Evolutionary conservation across 1,139 yeast species (phyloP), one percentile per base, ranked within the genome.

Genomic region (Yamadazyma sp.): DNA sequence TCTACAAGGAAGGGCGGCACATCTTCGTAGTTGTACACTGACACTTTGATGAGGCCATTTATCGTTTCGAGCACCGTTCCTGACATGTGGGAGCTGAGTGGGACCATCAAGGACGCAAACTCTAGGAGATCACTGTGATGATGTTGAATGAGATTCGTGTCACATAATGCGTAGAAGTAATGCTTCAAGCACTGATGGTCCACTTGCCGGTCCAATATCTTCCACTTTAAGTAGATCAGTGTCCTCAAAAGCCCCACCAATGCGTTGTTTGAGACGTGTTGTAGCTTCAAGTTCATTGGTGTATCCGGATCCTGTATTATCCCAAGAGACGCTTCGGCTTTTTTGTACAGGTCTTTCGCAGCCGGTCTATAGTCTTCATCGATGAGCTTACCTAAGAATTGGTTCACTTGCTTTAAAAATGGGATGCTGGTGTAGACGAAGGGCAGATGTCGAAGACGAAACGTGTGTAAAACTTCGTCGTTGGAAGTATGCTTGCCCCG

Each of bases 141-240:
- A 22, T 43, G 24, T 33, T 39, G 40, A 14, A 46, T 41, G 5
- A 45, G 43, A 41, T 56, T 55, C 25, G 47, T 48, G 43, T 57
- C 62, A 31, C 53, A 46, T 5, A 55, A 32, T 1, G 51, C 38
- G 6, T 40, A 40, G 9, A 52, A 38, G 26, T 51, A 53, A 4
- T 45, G 17, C 25, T 34, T 30, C 24, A 35, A 40, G 5, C 34
- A 12, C 14, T 17, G 37, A 15, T 30, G 33, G n/a, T 6, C 24
- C 8, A 35, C 26, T 5, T 12, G 14, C 11, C 15, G 9, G 10
- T 25, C 25, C 17, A 40, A 25, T 7, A 40, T 18, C n/a, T 20
- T 12, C 24, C 34, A 26, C 17, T 36, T 30, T 9, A 48, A 32
- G 34, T 11, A 44, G 16, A 48, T 44, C 15, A 33, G 27, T 5